phyloP scores from a whole-genome alignment of 768 basidiomycete genomes.

The Porphyrellus cyaneotinctus region DNA sequence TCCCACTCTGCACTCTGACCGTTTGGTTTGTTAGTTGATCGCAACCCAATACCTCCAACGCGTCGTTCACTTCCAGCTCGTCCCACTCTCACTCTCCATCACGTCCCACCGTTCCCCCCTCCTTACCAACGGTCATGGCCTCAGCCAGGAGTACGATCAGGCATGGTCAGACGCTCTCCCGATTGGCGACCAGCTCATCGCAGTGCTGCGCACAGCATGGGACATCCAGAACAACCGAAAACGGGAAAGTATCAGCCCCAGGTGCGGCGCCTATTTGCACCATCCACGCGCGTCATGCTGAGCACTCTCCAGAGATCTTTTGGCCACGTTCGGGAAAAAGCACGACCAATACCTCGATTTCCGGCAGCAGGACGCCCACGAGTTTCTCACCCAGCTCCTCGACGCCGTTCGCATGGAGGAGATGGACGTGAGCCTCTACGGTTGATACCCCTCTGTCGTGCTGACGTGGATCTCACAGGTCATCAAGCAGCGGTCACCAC shows the following conservation, averaged over 20 bases:
- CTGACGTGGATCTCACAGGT: conserved; percentile 43
- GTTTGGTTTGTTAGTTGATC: conserved; percentile 46
- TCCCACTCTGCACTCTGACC: neutral
- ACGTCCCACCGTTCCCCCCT: conserved; percentile 56
- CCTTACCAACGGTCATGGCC: conserved; percentile 57
- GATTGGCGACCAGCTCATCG: conserved; percentile 65
- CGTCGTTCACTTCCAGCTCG: conserved; percentile 51
- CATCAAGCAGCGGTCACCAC: conserved; percentile 64
- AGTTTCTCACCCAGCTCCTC: conserved; percentile 83
- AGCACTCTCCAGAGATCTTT: conserved; percentile 44
- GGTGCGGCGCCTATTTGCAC: conserved; percentile 40
- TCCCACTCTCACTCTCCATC: conserved; percentile 40
- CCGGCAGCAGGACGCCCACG: conserved; percentile 94
- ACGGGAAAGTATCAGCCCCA: conserved; percentile 59
- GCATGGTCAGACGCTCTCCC: conserved; percentile 60
- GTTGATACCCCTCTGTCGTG: neutral
- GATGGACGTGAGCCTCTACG: conserved; percentile 57
- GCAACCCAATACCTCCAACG: conserved; percentile 60
- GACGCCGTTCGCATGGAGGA: conserved; percentile 97
- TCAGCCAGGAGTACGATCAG: conserved; percentile 48
- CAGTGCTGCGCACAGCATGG: conserved; percentile 61
- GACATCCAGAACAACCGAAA: conserved; percentile 48
- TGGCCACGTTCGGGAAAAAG: conserved; percentile 70
- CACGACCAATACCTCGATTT: conserved; percentile 95
- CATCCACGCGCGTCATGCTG: neutral